phyloP scores from a whole-genome alignment of 345 rosid genomes.

The Cochlearia excelsa region DNA sequence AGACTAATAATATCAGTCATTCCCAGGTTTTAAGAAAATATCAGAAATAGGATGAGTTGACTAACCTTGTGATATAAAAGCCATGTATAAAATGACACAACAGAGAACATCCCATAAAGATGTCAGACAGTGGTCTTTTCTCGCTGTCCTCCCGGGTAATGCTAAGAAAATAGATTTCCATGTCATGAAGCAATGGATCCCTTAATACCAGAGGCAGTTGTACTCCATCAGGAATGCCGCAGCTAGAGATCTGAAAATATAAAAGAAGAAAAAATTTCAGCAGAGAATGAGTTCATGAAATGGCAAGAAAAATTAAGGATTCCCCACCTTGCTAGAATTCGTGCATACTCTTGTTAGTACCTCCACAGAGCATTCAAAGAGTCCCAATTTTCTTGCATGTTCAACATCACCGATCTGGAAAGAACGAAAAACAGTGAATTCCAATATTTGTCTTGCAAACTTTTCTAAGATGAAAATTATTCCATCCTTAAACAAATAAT shows the following conservation, averaged over 20 bases:
- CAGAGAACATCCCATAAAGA: conserved; percentile 61
- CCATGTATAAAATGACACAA: conserved; percentile 67
- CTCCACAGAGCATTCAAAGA: conserved; percentile 76
- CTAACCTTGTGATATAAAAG: conserved; percentile 59
- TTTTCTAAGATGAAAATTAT: conserved; percentile 19
- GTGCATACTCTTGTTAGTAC: conserved; percentile 55
- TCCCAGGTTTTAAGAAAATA: conserved; percentile 15
- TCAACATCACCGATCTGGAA: conserved; percentile 55
- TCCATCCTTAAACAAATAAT: conserved; percentile 4
- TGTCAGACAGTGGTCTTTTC: conserved; percentile 55
- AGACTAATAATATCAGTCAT: conserved; percentile 11
- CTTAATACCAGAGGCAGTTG: conserved; percentile 66
- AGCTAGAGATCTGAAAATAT: conserved; percentile 45
- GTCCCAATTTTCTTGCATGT: conserved; percentile 40
- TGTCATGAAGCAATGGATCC: conserved; percentile 68
- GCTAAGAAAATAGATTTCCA: conserved; percentile 59
- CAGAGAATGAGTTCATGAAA: conserved; percentile 21
- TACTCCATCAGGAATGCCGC: conserved; percentile 43
- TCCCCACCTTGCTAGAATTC: conserved; percentile 37
- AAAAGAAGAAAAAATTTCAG: conserved; percentile 23
- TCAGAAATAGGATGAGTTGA: conserved; percentile 26
- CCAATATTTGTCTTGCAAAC: conserved; percentile 12
- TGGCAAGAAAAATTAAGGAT: conserved; percentile 9
- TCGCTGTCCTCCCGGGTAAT: conserved; percentile 44
- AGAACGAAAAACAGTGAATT: conserved; percentile 12